Evolutionary conservation across 176 grass and related monocot species (phyloP).

Genomic region (Hordeum vulgare): MorexV3_pseudomolecules_assembly NC_058520.1:492976462-492976961

Average conservation of each 20-base stretch:
- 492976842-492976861: too few species aligned
- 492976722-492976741: neutral
- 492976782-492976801: too few species aligned
- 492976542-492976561: neutral
- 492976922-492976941: too few species aligned
- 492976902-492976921: too few species aligned
- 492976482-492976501: neutral
- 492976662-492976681: neutral
- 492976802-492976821: too few species aligned
- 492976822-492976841: too few species aligned
- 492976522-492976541: constrained; percentile 14
- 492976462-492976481: constrained; percentile 10
- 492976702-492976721: neutral
- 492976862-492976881: too few species aligned
- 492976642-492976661: neutral
- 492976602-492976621: neutral
- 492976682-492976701: constrained; percentile 12
- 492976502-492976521: constrained; percentile 26
- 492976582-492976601: constrained; percentile 21
- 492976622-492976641: neutral
- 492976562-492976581: constrained; percentile 11
- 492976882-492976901: too few species aligned
- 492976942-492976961: too few species aligned
- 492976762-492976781: neutral
- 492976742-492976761: too few species aligned